Conservation (phyloP, 495 filamentous ascomycete species). For the Cladorrhinum samala region DNA sequence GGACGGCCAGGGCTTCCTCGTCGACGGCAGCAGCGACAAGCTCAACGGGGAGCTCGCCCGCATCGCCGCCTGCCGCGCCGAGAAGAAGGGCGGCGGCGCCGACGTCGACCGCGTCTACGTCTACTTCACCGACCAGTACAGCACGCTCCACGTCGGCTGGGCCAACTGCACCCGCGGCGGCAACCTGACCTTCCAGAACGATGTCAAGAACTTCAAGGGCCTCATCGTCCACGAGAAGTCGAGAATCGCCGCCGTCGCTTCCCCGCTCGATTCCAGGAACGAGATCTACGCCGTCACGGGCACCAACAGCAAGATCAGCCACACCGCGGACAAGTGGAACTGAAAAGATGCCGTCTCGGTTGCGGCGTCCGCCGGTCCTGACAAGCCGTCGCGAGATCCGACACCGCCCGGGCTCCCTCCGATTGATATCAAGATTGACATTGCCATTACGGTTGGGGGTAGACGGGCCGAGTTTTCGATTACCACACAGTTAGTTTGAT, state of each 20-base stretch:
- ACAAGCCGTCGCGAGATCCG: not conserved
- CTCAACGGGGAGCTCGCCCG: not conserved
- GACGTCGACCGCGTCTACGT: not conserved
- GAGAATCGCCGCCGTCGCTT: not conserved
- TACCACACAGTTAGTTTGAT: not conserved
- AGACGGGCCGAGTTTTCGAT: not conserved
- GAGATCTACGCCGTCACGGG: not conserved
- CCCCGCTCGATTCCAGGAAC: not conserved
- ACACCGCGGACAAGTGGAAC: not conserved
- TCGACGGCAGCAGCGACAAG: not conserved
- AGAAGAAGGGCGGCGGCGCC: too few species aligned
- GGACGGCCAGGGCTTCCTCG: not conserved
- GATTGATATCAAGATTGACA: not conserved
- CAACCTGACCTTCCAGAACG: not conserved
- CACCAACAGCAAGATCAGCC: not conserved
- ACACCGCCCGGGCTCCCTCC: not conserved
- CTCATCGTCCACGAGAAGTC: not conserved
- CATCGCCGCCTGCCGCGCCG: not conserved
- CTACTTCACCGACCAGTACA: constrained; percentile 1
- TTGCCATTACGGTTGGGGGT: not conserved
- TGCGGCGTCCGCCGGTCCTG: not conserved
- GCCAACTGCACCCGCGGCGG: not conserved
- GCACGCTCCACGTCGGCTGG: not conserved
- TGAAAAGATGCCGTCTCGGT: not conserved
- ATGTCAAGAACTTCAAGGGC: not conserved